phyloP scores from a whole-genome alignment of 2,329 filamentous ascomycete genomes.

The Hypoxylon rubiginosum region DNA sequence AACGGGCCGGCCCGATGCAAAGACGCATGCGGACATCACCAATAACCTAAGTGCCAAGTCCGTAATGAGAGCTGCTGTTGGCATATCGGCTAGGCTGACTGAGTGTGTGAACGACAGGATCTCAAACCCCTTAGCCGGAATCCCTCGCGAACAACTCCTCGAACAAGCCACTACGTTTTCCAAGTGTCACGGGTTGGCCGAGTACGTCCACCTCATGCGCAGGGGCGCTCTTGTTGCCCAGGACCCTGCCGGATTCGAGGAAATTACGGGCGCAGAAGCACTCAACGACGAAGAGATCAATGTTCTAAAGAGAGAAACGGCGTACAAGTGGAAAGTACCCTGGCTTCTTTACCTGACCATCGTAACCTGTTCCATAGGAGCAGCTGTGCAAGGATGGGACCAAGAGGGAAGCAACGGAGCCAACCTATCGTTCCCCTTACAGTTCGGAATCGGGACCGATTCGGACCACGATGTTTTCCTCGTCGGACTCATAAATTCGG shows the following conservation, averaged over 20 bases:
- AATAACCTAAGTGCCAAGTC: slow-evolving; percentile 63
- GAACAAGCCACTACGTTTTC: slow-evolving; percentile 60
- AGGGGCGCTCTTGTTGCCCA: slow-evolving; percentile 47
- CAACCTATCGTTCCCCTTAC: slow-evolving; percentile 66
- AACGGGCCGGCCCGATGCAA: slow-evolving; percentile 52
- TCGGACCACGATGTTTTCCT: slow-evolving; percentile 67
- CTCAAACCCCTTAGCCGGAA: slow-evolving; percentile 68
- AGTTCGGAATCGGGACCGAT: slow-evolving; percentile 32
- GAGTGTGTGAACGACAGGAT: slow-evolving; percentile 56
- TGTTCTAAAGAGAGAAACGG: slow-evolving; percentile 69
- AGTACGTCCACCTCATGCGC: slow-evolving; percentile 37
- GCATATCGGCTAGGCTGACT: slow-evolving; percentile 11
- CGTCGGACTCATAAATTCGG: slow-evolving; percentile 72
- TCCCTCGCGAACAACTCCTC: slow-evolving; percentile 64
- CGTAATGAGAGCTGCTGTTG: slow-evolving; percentile 41
- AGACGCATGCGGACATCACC: slow-evolving; percentile 59
- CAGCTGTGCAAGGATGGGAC: slow-evolving; percentile 78
- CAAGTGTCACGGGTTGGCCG: slow-evolving; percentile 31
- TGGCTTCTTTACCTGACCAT: slow-evolving; percentile 74
- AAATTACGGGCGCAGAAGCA: slow-evolving; percentile 50
- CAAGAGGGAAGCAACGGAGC: slow-evolving; percentile 77
- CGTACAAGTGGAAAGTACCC: slow-evolving; percentile 77
- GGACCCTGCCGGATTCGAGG: slow-evolving; percentile 63
- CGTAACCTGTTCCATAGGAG: slow-evolving; percentile 58
- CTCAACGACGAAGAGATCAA: slow-evolving; percentile 69